These are phyloP conservation scores for Russula vinacea DNA, from an alignment of 768 basidiomycete genomes.

Conservation along the genomic window DNA sequence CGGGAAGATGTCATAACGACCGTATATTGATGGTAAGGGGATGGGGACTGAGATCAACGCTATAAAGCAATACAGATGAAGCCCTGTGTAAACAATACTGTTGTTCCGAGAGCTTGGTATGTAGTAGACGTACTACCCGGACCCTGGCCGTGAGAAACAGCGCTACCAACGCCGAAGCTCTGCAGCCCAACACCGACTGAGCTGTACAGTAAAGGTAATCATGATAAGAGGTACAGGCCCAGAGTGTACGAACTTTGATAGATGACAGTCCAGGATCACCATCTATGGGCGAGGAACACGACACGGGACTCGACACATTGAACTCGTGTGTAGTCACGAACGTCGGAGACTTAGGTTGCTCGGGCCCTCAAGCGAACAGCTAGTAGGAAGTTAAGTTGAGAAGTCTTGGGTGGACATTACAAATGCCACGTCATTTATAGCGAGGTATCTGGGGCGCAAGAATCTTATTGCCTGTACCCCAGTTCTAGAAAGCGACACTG, in stretches of 20 bases:
- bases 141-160: neutral
- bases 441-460: neutral
- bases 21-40: neutral
- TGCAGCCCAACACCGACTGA: neutral
- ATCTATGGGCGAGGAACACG: neutral
- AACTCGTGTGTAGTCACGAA: neutral
- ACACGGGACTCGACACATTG: neutral
- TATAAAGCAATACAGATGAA: neutral
- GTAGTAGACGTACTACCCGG: neutral
- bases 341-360: neutral
- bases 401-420: neutral
- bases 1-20: slow-evolving; percentile 1
- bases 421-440: neutral
- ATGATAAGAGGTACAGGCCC: neutral
- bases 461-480: neutral
- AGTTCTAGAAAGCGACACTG: neutral
- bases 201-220: neutral
- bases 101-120: neutral
- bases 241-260: neutral
- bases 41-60: neutral
- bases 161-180: neutral
- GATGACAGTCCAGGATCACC: too few species aligned
- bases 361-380: neutral
- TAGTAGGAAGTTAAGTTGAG: neutral
- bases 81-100: neutral